phyloP scores from a whole-genome alignment of 306 rosid genomes.

The Vicia faba region DNA sequence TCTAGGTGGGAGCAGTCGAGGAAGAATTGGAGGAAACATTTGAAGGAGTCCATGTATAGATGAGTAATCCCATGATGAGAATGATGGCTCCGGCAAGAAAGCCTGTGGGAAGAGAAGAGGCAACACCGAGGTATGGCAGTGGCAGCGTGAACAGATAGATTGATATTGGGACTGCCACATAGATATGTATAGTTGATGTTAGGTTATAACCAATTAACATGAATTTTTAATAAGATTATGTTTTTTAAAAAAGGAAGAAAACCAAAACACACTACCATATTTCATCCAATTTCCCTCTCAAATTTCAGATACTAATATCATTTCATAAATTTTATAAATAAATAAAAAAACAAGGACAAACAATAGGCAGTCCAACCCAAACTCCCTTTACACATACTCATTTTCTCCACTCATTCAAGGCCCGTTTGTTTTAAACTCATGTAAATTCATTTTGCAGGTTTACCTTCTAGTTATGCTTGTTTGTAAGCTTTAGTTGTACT shows the following conservation, averaged over 20 bases:
- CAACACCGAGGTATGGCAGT: constrained; percentile 76
- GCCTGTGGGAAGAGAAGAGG: constrained; percentile 75
- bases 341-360: not conserved
- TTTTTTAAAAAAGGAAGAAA: not conserved
- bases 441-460: too few species aligned
- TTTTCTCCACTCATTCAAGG: too few species aligned
- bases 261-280: not conserved
- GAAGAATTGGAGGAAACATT: constrained; percentile 46
- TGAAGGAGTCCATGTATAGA: constrained; percentile 73
- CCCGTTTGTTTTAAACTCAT: too few species aligned
- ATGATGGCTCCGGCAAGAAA: constrained; percentile 70
- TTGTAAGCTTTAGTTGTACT: too few species aligned
- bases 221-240: not conserved
- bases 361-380: not conserved
- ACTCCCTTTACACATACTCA: not conserved
- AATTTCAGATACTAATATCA: not conserved
- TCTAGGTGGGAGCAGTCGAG: constrained; percentile 42
- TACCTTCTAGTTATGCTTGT: too few species aligned
- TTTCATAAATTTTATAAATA: not conserved
- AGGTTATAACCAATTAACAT: constrained; percentile 13
- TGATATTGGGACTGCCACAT: constrained; percentile 78
- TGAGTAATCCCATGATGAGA: constrained; percentile 68
- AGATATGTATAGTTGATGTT: constrained; percentile 21
- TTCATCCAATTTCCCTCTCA: not conserved
- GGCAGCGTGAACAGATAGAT: constrained; percentile 79